phyloP scores from a whole-genome alignment of 176 grass and related monocot species.

The bread wheat (Triticum aestivum) region IWGSC_CS_RefSeq_v2.1 NC_057797.1:741101586-741102085 shows the following conservation, averaged over 20 bases:
- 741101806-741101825: constrained; percentile 37
- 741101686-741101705: neutral
- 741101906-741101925: constrained; percentile 23
- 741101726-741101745: constrained; percentile 1
- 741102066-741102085: constrained; percentile 50
- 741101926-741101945: constrained; percentile 17
- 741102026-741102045: constrained; percentile 61
- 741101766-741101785: constrained; percentile 44
- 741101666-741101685: neutral
- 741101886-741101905: neutral
- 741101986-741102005: constrained; percentile 68
- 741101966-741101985: constrained; percentile 26
- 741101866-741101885: neutral
- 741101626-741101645: constrained; percentile 17
- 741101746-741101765: neutral
- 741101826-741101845: constrained; percentile 19
- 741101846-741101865: neutral
- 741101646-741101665: neutral
- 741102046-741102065: constrained; percentile 56
- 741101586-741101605: neutral
- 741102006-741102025: constrained; percentile 74
- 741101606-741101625: neutral
- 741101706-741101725: constrained; percentile 1
- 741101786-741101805: constrained; percentile 41
- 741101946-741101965: constrained; percentile 30